These are phyloP conservation scores for Salvia splendens DNA, from an alignment of 257 asterid genomes.

Conservation along the genomic window DNA sequence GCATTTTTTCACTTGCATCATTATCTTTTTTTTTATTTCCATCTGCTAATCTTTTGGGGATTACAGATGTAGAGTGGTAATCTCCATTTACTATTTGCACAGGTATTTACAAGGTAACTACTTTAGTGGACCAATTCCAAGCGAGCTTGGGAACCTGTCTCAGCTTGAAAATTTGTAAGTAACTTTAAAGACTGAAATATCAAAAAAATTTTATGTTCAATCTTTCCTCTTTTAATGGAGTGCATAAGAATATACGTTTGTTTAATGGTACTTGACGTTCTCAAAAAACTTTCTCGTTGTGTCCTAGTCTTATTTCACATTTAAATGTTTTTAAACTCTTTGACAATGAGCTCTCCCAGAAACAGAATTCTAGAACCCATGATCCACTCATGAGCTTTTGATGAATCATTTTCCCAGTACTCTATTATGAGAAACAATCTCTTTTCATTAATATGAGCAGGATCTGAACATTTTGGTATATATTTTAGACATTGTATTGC, in stretches of 20 bases:
- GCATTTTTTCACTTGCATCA: background rate
- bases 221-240: conserved; percentile 21
- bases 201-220: conserved; percentile 6
- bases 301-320: conserved; percentile 3
- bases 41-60: conserved; percentile 14
- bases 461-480: conserved; percentile 18
- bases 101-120: conserved; percentile 87
- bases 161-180: conserved; percentile 73
- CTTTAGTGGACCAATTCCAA: conserved; percentile 76
- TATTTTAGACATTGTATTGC: conserved; percentile 24
- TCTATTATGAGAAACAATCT: conserved; percentile 8
- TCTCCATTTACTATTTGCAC: conserved; percentile 34
- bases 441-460: conserved; percentile 10
- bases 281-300: background rate
- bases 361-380: background rate
- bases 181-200: conserved; percentile 18
- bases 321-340: conserved; percentile 4
- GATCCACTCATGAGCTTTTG: conserved; percentile 17
- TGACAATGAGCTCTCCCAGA: background rate
- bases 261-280: conserved; percentile 8
- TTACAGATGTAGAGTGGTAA: conserved; percentile 17
- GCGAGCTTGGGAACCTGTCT: conserved; percentile 69
- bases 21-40: conserved; percentile 17
- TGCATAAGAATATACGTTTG: background rate
- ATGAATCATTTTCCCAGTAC: background rate